These are phyloP conservation scores for Candida taoyuanica DNA, from an alignment of 805 yeast species.

Conservation along the genomic window DNA sequence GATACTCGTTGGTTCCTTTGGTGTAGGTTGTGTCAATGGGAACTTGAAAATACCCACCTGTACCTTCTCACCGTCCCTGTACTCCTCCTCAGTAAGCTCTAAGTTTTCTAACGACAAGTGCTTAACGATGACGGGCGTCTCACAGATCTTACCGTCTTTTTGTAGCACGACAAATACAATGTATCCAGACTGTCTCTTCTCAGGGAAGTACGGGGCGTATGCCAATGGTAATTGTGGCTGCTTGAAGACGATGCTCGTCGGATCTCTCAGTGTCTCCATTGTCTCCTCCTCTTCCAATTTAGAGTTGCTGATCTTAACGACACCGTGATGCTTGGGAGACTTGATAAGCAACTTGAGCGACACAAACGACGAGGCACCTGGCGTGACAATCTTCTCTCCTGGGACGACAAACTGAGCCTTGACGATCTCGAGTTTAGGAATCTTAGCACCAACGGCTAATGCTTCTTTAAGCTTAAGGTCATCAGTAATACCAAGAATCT, in stretches of 20 bases:
- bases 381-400: conserved; percentile 71
- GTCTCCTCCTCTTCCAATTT: conserved; percentile 52
- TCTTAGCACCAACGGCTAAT: conserved; percentile 50
- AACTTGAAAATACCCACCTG: conserved; percentile 72
- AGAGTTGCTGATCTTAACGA: conserved; percentile 29
- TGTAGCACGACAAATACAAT: conserved; percentile 64
- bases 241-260: conserved; percentile 56
- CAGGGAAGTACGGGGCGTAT: conserved; percentile 75
- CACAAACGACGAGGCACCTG: conserved; percentile 70
- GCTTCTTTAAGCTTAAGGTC: conserved; percentile 42
- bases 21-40: conserved; percentile 71
- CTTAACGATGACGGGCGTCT: conserved; percentile 52
- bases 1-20: conserved; percentile 59
- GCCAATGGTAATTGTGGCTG: conserved; percentile 69
- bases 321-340: conserved; percentile 59
- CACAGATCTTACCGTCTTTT: conserved; percentile 76
- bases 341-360: conserved; percentile 70
- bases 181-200: conserved; percentile 49
- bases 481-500: conserved; percentile 48
- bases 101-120: conserved; percentile 54
- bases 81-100: conserved; percentile 46
- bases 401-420: conserved; percentile 78
- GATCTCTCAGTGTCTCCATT: conserved; percentile 66
- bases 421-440: conserved; percentile 66
- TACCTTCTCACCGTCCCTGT: conserved; percentile 26